Evolutionary conservation across 352 stramenopile genomes (phyloP).

Genomic region (Pythium volutum): DNA sequence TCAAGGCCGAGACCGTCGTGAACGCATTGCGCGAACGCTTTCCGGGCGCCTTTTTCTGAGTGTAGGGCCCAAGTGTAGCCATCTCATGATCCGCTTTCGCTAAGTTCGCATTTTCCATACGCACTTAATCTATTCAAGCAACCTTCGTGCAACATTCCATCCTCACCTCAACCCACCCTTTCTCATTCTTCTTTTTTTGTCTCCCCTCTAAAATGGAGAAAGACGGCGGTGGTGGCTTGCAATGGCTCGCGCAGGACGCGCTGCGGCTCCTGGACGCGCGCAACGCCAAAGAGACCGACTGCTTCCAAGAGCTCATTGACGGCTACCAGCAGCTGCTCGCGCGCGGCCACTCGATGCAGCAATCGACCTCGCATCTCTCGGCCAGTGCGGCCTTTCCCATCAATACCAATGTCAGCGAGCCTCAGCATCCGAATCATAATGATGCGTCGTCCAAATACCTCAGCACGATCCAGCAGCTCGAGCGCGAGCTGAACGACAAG

Average conservation of each 20-base stretch:
- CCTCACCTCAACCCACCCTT: background rate
- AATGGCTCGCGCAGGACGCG: conserved; percentile 39
- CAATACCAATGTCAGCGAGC: background rate
- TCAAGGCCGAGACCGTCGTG: conserved; percentile 41
- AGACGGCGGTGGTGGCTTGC: background rate
- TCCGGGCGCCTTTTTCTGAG: conserved; percentile 18
- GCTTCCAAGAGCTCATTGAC: conserved; percentile 53
- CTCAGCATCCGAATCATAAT: conserved; percentile 1
- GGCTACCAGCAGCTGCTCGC: conserved; percentile 73
- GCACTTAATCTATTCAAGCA: conserved; percentile 1
- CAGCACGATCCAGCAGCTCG: conserved; percentile 59
- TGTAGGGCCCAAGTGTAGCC: conserved; percentile 2
- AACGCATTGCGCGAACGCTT: conserved; percentile 37
- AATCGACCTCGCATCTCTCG: conserved; percentile 18
- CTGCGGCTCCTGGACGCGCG: conserved; percentile 55
- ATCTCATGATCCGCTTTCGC: background rate
- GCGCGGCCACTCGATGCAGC: conserved; percentile 26
- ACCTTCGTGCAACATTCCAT: conserved; percentile 10
- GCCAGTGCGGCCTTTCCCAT: conserved; percentile 11
- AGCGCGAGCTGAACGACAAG: conserved; percentile 64
- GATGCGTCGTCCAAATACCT: conserved; percentile 46
- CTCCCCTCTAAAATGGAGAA: background rate
- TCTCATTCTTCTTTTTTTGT: background rate
- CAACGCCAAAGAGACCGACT: conserved; percentile 58
- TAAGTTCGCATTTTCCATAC: conserved; percentile 12